Base-by-base conservation (phyloP, 1,139 yeast genomes). In the Hansenula anomala region DNA sequence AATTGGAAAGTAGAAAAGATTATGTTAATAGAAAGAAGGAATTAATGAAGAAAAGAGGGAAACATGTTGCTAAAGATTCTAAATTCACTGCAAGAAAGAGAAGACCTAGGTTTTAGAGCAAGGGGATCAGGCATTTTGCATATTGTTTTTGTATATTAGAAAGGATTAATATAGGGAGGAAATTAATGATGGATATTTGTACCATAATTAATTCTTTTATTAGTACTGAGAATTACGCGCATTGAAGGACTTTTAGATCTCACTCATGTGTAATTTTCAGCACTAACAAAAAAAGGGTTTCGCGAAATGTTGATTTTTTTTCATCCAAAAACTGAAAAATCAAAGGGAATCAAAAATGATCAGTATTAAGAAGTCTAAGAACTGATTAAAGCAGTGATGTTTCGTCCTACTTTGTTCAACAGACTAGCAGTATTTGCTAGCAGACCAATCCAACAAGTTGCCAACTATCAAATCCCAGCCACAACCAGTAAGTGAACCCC, bases 41-140 rank as follows among this genome's bases (percentile, higher is more conserved):
- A 40, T 71, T 90, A 38, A 87, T 85, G 92, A 82, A 84, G 58
- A 85, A 84, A 61, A 78, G 97, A 59, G 98, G 98, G 42, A 85
- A 85, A 59, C 69, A 67, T 33, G 97, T 90, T 14, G 96, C 97
- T 4, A 73, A 73, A 47, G 98, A 92, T 60, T 85, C 96, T 41
- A 88, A 84, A 60, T 92, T 82, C 63, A 87, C 97, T 4, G 98
- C 95, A 33, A 78, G 99, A 66, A 84, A 84, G 71, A 82, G 99
- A 75, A 78, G 85, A 51, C 80, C 95, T 18, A 73, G 86, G 53
- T 92, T 92, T 62, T 90, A 59, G 23, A n/a, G n/a, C n/a, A n/a
- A n/a, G n/a, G n/a, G n/a, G n/a, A n/a, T n/a, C n/a, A n/a, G n/a
- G n/a, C n/a, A n/a, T n/a, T n/a, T n/a, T n/a, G n/a, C n/a, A n/a